A percentile compares a stretch with the other conserved stretches of the same genome.
Evolutionary conservation across 805 yeast genomes (phyloP).

Genomic region (Clavispora santaluciae): DNA sequence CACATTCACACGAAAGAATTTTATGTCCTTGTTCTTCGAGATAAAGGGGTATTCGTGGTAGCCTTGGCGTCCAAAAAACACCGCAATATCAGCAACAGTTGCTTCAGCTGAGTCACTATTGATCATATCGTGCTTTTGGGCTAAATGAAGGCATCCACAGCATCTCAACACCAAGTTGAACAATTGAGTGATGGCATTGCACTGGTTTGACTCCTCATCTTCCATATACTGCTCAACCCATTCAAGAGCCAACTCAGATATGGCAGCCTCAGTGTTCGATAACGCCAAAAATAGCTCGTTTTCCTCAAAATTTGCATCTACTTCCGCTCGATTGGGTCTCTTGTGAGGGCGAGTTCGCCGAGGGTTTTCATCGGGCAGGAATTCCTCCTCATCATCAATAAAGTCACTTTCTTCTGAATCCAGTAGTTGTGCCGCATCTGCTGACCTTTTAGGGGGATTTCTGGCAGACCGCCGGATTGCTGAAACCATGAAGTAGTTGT

Average conservation of each 20-base stretch:
- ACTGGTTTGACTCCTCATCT: conserved; percentile 12
- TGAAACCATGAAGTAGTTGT: conserved; percentile 1
- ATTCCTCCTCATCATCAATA: not conserved
- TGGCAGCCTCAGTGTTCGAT: conserved; percentile 26
- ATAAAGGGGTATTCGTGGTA: conserved; percentile 66
- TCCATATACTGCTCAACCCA: conserved; percentile 32
- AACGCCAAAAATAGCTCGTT: conserved; percentile 28
- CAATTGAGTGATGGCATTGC: conserved; percentile 50
- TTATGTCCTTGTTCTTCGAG: conserved; percentile 44
- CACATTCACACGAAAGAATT: conserved; percentile 46
- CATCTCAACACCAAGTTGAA: conserved; percentile 65
- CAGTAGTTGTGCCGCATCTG: not conserved
- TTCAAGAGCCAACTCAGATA: conserved; percentile 33
- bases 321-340: conserved; percentile 1
- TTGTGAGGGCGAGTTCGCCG: not conserved
- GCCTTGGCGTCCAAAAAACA: conserved; percentile 54
- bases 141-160: conserved; percentile 65
- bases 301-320: conserved; percentile 13
- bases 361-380: not conserved
- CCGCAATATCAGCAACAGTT: conserved; percentile 69
- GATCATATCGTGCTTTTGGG: conserved; percentile 71
- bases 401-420: not conserved
- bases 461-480: not conserved
- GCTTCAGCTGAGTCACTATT: conserved; percentile 66
- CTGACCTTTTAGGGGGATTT: not conserved